Evolutionary conservation across 1,284 basidiomycete genomes (phyloP), one percentile per base, ranked within the genome.

Genomic region (Cutaneotrichosporon mucoides): DNA sequence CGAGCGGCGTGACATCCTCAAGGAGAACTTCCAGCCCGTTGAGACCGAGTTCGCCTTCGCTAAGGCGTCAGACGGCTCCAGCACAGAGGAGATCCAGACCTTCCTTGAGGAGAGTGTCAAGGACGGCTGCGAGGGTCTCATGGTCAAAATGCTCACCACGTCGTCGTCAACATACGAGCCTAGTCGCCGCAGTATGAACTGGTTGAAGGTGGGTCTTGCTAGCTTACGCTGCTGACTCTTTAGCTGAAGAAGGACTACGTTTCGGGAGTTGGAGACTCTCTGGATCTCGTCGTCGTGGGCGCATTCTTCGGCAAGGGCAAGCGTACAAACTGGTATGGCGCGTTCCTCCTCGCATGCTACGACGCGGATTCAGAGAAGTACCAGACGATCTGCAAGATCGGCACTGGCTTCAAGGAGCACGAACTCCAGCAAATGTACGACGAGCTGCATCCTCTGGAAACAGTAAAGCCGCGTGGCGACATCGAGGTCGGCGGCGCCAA

Each of bases 361-460:
- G 94, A 98, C 73, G 81, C 85, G 51, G 92, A 96, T 68, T 83
- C 87, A 6, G 92, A 96, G 76, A 88, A 90, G 73, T 96, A 85
- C 75, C 94, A 97, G 73, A 94, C 92, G 3, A 92, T 96, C 57
- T 99, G 96, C 84, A 99, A 99, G 79, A 96, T 99, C 67, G 96
- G 96, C 3, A 99, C 96, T 0, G 96, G 96, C 0, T 99, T 99
- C 80, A 90, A 88, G 55, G 96, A 99, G 69, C 92, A 97, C 75
- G 82, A 85, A 60, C 80, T 99, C 41, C 86, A 89, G 68, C 77
- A 83, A n/a, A 91, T 95, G 71, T 89, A 90, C 75, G 84, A 87
- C n/a, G 82, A 84, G 33, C 84, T 99, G 40, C 87, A 90, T 67
- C 85, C 88, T 4, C 82, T 94, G 41, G 91, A 95, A 76, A 75